These are phyloP conservation scores for Apodospora peruviana DNA, from an alignment of 495 filamentous ascomycete species.

Conservation along the genomic window DNA sequence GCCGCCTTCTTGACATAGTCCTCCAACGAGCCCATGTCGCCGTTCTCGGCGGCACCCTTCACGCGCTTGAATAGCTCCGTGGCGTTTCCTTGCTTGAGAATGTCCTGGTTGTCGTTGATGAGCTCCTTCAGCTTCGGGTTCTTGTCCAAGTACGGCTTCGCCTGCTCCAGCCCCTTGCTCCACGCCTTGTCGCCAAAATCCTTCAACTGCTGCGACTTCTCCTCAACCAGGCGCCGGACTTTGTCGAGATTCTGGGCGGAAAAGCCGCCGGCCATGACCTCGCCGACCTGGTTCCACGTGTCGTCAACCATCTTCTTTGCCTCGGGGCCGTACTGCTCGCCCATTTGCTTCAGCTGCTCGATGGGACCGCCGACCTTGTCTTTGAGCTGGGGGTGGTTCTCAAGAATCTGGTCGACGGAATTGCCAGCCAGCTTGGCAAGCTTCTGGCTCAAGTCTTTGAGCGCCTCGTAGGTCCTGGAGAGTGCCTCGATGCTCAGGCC, in stretches of 20 bases:
- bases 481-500: conserved; percentile 50
- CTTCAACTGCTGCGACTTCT: conserved; percentile 56
- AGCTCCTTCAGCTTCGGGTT: conserved; percentile 59
- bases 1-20: conserved; percentile 50
- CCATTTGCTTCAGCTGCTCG: conserved; percentile 58
- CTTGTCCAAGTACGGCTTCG: conserved; percentile 59
- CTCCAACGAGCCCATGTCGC: conserved; percentile 50
- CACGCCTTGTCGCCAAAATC: conserved; percentile 59
- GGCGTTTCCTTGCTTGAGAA: conserved; percentile 55
- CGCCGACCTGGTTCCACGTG: conserved; percentile 55
- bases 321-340: conserved; percentile 58
- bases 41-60: conserved; percentile 48
- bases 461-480: conserved; percentile 43
- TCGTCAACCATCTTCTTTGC: conserved; percentile 63
- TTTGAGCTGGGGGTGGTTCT: conserved; percentile 62
- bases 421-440: conserved; percentile 51
- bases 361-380: conserved; percentile 59
- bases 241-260: conserved; percentile 43
- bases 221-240: conserved; percentile 54
- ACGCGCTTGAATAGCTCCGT: conserved; percentile 48
- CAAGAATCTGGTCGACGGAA: conserved; percentile 50
- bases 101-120: conserved; percentile 53
- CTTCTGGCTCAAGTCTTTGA: conserved; percentile 46
- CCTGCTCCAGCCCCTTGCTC: conserved; percentile 57
- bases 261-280: conserved; percentile 50